Percentiles rank a stretch among this genome's conserved stretches.
These are phyloP conservation scores for Phlebiopsis gigantea DNA, from an alignment of 768 basidiomycete genomes.

Conservation along the genomic window DNA sequence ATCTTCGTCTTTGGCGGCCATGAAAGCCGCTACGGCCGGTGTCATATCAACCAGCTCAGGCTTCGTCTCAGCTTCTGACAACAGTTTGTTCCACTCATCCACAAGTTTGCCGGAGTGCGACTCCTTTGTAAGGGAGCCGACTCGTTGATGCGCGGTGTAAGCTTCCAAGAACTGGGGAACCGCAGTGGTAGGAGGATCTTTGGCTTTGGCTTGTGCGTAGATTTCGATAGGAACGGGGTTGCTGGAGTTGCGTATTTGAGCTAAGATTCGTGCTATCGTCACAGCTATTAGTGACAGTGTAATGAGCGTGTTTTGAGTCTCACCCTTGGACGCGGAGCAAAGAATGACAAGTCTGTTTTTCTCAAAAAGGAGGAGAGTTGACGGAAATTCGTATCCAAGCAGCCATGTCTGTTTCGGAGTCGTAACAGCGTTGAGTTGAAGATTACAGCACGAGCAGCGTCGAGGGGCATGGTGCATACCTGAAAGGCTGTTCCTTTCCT, in stretches of 20 bases:
- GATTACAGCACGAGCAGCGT: slow-evolving; percentile 8
- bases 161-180: slow-evolving; percentile 60
- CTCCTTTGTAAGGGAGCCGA: slow-evolving; percentile 82
- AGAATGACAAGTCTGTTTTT: slow-evolving; percentile 73
- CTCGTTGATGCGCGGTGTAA: slow-evolving; percentile 56
- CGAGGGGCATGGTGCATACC: slow-evolving; percentile 15
- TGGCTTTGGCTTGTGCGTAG: slow-evolving; percentile 71
- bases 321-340: slow-evolving; percentile 88
- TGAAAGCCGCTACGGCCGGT: slow-evolving; percentile 65
- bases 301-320: slow-evolving; percentile 11
- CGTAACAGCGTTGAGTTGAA: neutral
- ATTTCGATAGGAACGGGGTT: slow-evolving; percentile 68
- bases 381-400: slow-evolving; percentile 96
- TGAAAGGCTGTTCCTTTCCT: slow-evolving; percentile 90
- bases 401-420: slow-evolving; percentile 74
- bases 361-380: slow-evolving; percentile 82
- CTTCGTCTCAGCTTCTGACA: slow-evolving; percentile 49
- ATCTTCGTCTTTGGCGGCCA: slow-evolving; percentile 88
- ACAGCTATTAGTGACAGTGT: slow-evolving; percentile 4
- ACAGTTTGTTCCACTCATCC: slow-evolving; percentile 74
- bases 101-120: slow-evolving; percentile 79
- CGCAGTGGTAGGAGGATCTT: slow-evolving; percentile 72
- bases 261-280: slow-evolving; percentile 72
- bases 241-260: slow-evolving; percentile 62
- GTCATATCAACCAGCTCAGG: slow-evolving; percentile 80